Evolutionary conservation across 2,329 filamentous ascomycete species (phyloP), one percentile per base, ranked within the genome.

Genomic region (Claviceps humidiphila): DNA sequence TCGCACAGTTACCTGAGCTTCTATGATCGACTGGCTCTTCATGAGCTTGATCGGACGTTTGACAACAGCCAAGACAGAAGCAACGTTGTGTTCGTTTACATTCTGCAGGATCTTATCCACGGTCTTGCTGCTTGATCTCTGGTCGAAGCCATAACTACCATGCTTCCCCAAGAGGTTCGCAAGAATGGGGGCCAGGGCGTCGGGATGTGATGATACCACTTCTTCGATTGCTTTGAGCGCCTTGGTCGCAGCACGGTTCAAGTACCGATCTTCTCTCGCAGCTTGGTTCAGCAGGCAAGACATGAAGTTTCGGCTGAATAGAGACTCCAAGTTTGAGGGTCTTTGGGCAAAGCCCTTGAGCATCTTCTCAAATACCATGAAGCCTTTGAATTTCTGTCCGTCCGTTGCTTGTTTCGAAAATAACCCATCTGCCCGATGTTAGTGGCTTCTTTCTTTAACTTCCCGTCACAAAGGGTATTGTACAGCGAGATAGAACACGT

Each of bases 331-430:
- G 59, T 75, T 77, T 53, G 58, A 50, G 17, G 62, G 62, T 22
- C 66, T 78, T 63, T 60, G 73, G 37, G 73, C 71, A 8, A 77
- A 67, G 3, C 71, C 71, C 45, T 76, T 70, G 4, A 96, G 70
- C 59, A 89, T 80, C 61, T 85, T 87, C 60, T 85, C 82, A 61
- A 96, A 88, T 2, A 97, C 78, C 61, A 90, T 81, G 68, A 97
- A 91, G 0, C 93, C 93, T 67, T 89, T 89, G 61, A 88, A 89
- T 67, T 96, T 97, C 52, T 94, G 85, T 59, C 90, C 88, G 44
- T 90, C 82, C 1, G 89, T 94, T 7, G 90, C 85, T 11, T 78
- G 81, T 53, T 84, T 80, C 5, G 87, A 84, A 64, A 97, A 96
- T 3, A 96, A 75, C 8, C 86, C 85, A 63, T 91, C 87, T 91